Base-by-base conservation (phyloP, 169 alveolate genomes). In the Condylostoma magnum region DNA sequence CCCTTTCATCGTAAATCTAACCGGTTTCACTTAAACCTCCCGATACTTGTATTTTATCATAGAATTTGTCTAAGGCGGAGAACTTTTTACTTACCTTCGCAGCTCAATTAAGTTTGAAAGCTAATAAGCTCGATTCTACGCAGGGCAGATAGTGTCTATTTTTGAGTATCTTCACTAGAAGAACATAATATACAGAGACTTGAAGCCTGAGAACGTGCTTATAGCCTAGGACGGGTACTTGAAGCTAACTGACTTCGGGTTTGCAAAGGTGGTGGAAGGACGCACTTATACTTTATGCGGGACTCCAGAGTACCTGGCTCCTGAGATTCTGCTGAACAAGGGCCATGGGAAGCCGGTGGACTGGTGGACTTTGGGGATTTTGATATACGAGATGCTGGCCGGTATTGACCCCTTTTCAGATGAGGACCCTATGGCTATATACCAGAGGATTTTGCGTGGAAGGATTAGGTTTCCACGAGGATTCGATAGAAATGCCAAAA, bases 231-330 rank as follows among this genome's bases (percentile, higher is more conserved):
- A 96, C 47, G 99, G 99, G 6, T 98, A 97, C 79, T 89, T 97
- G 41, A 97, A 97, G 83, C 85, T 98, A 72, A 97, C 99, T 0
- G 99, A 98, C 76, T 98, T 98, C 88, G 99, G 99, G 22, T 97
- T 98, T 80, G 99, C 99, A 18, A 98, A 98, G 85, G 96, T 93
- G 31, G 96, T 98, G 15, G 99, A 94, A 79, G 92, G 95, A 46
- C 93, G 99, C 65, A 97, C 99, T 3, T 97, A 89, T 80, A 99
- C 99, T 15, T 93, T 98, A 36, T 99, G 99, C 71, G 99, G 99
- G 4, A 98, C 99, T 20, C 99, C 99, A 6, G 99, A 97, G 79
- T 98, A 98, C 86, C 93, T 98, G 34, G 99, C 99, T 0, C 99
- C 99, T 0, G 99, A 98, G 81, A 98, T 98, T 57, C 89, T 98